Evolutionary conservation across 2,329 filamentous ascomycete genomes (phyloP).

Genomic region (Botryotinia convoluta): DNA sequence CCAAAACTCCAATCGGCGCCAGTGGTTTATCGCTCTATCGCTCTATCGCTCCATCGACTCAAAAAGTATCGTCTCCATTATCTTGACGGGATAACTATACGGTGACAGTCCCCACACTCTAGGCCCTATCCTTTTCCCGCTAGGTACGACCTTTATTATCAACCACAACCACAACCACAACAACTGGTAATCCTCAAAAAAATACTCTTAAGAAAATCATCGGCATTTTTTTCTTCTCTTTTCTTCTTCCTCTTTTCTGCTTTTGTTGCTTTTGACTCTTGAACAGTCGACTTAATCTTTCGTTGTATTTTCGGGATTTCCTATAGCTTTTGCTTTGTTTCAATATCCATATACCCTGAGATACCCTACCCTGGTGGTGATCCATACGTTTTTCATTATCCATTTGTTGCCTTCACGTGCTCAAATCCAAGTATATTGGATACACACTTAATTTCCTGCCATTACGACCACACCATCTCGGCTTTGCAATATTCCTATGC

Average conservation of each 20-base stretch:
- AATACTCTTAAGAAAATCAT: conserved; percentile 9
- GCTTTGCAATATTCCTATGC: conserved; percentile 16
- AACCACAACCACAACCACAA: conserved; percentile 16
- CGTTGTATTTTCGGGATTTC: conserved; percentile 23
- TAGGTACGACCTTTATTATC: conserved; percentile 19
- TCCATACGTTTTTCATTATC: conserved; percentile 26
- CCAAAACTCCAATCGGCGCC: conserved; percentile 22
- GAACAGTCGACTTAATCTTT: background rate
- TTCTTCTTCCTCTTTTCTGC: conserved; percentile 23
- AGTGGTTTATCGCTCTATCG: conserved; percentile 27
- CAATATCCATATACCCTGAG: conserved; percentile 1
- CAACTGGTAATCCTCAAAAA: background rate
- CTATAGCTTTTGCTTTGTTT: conserved; percentile 18
- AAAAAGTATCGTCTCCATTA: conserved; percentile 27
- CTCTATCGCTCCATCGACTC: conserved; percentile 18
- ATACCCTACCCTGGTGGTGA: conserved; percentile 34
- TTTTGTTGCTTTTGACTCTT: conserved; percentile 23
- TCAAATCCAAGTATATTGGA: conserved; percentile 28
- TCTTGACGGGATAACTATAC: conserved; percentile 26
- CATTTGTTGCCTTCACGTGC: conserved; percentile 28
- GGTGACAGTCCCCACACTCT: conserved; percentile 32
- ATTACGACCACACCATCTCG: conserved; percentile 20
- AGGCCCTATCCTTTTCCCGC: conserved; percentile 24
- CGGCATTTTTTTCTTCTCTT: conserved; percentile 9
- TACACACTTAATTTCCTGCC: conserved; percentile 26